Base-by-base conservation (phyloP, 768 basidiomycete species). In the Leccinum boreale region DNA sequence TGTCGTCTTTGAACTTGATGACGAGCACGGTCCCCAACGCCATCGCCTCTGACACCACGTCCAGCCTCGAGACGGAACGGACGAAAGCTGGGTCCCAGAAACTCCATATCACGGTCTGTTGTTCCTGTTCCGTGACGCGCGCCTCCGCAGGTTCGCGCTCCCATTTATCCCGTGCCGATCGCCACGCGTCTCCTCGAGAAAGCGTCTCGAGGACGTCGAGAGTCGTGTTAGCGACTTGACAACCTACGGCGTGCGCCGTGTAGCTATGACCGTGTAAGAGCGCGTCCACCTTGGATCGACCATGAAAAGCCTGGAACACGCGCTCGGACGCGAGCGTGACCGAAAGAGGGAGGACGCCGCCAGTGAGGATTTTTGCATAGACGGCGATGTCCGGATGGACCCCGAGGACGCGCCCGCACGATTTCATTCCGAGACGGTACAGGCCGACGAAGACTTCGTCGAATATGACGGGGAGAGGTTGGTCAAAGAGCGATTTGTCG, bases 381-480 rank as follows among this genome's bases (percentile, higher is more conserved):
- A 94, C 92, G 4, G 92, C 84, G 48, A 98, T 90, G 68, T 98
- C 96, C 2, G 96, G 96, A 28, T 78, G 64, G 21, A 81, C 81
- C 4, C 89, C 87, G 1, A 98, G 81, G 23, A 94, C 67, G 3
- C 87, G 79, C 0, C 76, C 79, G 0, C 82, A 75, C 50, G 87
- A 87, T 57, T 83, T 75, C 65, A 89, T 74, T 1, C 94, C 94
- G 48, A 96, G 78, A 33, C 96, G 90, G 67, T 94, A 84, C n/a
- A 98, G 78, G 0, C 96, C 96, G 23, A 89, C 85, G 68, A 98
- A 98, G 10, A 98, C 96, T 72, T 98, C 96, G 70, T 98, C 96
- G 66, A 90, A 98, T 57, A 98, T 85, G 62, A 98, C 88, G 0
- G 96, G 94, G 14, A 98, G 77, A 3, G 90, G 89, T 7, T 71